Evolutionary conservation across 345 rosid species (phyloP).

Genomic region (Syzygium jambos): DNA sequence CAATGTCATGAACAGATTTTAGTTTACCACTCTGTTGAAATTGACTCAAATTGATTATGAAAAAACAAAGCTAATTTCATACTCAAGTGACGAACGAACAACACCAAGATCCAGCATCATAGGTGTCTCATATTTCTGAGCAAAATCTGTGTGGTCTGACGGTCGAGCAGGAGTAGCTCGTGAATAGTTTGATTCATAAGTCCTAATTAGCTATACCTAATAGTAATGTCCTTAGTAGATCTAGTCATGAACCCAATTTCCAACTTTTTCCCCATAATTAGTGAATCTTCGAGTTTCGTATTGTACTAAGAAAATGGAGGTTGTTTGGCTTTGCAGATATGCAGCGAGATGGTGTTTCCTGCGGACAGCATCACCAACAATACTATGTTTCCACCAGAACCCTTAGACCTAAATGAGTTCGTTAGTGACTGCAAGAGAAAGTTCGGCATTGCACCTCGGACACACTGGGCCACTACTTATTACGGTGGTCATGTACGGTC

Average conservation of each 20-base stretch:
- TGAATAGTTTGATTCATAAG: not conserved
- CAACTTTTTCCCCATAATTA: no score
- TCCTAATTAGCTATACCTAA: no score
- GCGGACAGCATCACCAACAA: not conserved
- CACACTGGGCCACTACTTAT: constrained; percentile 38
- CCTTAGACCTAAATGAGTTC: not conserved
- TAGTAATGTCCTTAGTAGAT: no score
- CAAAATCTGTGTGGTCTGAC: not conserved
- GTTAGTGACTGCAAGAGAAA: not conserved
- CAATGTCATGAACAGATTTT: not conserved
- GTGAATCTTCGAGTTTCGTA: not conserved
- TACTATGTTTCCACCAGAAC: not conserved
- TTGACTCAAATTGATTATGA: not conserved
- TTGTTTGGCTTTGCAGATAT: not conserved
- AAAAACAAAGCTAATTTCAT: not conserved
- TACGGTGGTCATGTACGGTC: constrained; percentile 37
- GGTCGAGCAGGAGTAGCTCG: not conserved
- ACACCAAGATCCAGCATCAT: not conserved
- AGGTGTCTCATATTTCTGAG: not conserved
- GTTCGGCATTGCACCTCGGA: constrained; percentile 25
- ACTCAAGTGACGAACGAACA: not conserved
- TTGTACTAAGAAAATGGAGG: not conserved
- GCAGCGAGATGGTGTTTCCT: not conserved
- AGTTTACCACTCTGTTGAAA: not conserved
- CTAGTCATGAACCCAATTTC: no score